phyloP scores from a whole-genome alignment of 768 basidiomycete genomes.

The Roridomyces roridus region DNA sequence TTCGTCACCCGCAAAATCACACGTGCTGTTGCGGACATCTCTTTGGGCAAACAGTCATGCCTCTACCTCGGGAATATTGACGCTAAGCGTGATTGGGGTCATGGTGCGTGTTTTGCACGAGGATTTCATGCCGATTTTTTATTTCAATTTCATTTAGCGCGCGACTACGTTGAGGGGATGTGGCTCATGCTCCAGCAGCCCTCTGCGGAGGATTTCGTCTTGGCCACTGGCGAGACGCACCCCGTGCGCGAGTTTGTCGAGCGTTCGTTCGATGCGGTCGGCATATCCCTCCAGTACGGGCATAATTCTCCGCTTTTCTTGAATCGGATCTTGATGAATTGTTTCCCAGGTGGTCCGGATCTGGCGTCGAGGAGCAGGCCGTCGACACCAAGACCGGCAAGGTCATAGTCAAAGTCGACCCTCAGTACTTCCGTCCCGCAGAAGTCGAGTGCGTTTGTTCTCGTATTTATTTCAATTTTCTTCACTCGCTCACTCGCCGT shows the following conservation, averaged over 20 bases:
- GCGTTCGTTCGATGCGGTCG: constrained; percentile 78
- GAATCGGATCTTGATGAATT: constrained; percentile 5
- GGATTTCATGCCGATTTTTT: neutral
- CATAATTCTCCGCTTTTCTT: neutral
- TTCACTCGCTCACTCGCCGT: constrained; percentile 5
- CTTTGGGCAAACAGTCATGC: constrained; percentile 85
- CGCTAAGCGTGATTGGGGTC: constrained; percentile 97
- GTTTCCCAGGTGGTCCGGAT: constrained; percentile 72
- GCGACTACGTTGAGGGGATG: constrained; percentile 97
- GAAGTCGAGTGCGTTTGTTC: constrained; percentile 83
- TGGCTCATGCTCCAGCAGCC: constrained; percentile 96
- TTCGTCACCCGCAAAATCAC: constrained; percentile 97
- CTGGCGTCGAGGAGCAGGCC: constrained; percentile 79
- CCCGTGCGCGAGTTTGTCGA: constrained; percentile 93
- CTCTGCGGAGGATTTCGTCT: constrained; percentile 85
- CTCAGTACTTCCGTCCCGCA: constrained; percentile 91
- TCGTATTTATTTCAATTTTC: constrained; percentile 1
- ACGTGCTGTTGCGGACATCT: constrained; percentile 91
- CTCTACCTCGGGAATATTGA: constrained; percentile 95
- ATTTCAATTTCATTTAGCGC: constrained; percentile 58
- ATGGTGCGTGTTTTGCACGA: constrained; percentile 59
- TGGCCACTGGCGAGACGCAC: constrained; percentile 96
- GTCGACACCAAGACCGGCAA: constrained; percentile 71
- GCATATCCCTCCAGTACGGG: constrained; percentile 67
- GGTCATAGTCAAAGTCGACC: constrained; percentile 83